Base-by-base conservation (phyloP, 257 asterid genomes). In the Paraleonurus japonicus region DNA sequence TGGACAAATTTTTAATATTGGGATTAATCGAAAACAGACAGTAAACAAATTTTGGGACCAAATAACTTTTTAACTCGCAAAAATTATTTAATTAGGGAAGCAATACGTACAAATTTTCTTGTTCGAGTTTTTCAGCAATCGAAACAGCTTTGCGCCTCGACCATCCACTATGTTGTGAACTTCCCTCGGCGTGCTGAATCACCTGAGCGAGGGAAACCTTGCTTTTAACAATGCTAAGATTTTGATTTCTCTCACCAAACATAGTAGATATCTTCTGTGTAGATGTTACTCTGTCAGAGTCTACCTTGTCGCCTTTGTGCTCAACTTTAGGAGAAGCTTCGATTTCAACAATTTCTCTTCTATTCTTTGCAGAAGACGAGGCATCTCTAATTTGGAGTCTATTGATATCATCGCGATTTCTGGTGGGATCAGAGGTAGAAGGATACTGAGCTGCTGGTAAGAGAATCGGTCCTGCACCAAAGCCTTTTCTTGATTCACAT, bases 101-200 rank as follows among this genome's bases (percentile, higher is more conserved):
- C 50, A 51, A 73, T 26, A 76, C 96, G 13, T 81, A 95, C 99
- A 95, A 68, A 77, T 95, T 95, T 81, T 95, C 96, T 80, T 92
- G 92, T 76, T 95, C 99, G 33, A 95, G 95, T 83, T 94, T 94
- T 75, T 91, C 96, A 39, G 99, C 99, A 26, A 94, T 89, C 26
- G 99, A 89, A 65, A 91, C 90, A 6, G 96, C 97, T 74, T 89
- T 95, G 61, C 85, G 90, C 71, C 84, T 85, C 37, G 99, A 92
- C 99, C 99, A 95, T 70, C 92, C 89, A 74, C 70, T 70, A 54
- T 82, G 92, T 58, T 74, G 90, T 0, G 92, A 73, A 78, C 81
- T 76, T 65, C 90, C 92, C 72, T 92, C 97, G 13, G 86, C 95
- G 72, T 87, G 98, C 84, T 92, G 95, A 79, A 95, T 85, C 74